These are phyloP conservation scores for Herpetomonas tarakana DNA, from an alignment of 208 protist species.

Conservation along the genomic window DNA sequence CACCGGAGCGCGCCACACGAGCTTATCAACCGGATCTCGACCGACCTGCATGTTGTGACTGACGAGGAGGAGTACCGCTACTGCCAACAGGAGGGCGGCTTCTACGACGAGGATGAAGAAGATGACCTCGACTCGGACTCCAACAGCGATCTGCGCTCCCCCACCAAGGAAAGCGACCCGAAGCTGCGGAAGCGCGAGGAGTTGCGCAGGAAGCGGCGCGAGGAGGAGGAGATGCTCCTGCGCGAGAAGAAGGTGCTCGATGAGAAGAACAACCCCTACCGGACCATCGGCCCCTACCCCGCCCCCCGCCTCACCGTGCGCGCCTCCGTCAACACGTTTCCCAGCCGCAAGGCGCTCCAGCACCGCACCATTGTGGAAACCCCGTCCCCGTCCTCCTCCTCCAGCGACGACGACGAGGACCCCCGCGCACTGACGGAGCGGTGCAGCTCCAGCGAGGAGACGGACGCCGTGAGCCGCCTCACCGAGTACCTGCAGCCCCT, in stretches of 20 bases:
- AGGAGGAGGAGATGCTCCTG: conserved; percentile 88
- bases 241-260: conserved; percentile 81
- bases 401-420: conserved; percentile 53
- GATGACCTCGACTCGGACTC: conserved; percentile 45
- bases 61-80: conserved; percentile 86
- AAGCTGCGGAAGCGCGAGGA: conserved; percentile 77
- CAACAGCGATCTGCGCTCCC: conserved; percentile 53
- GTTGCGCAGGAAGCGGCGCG: conserved; percentile 57
- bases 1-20: conserved; percentile 78
- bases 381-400: conserved; percentile 59
- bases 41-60: conserved; percentile 66
- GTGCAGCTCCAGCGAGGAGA: conserved; percentile 43
- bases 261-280: conserved; percentile 73
- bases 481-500: conserved; percentile 80
- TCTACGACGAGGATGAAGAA: conserved; percentile 75
- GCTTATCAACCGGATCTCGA: conserved; percentile 70
- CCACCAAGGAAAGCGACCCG: conserved; percentile 46
- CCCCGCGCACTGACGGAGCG: conserved; percentile 24
- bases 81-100: conserved; percentile 60
- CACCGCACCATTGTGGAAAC: conserved; percentile 69
- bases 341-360: conserved; percentile 80
- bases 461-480: conserved; percentile 71
- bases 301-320: conserved; percentile 75
- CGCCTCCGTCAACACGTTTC: conserved; percentile 61
- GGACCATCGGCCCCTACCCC: conserved; percentile 73